Evolutionary conservation across 192 early-diverging fungal species (phyloP), one percentile per base, ranked within the genome.

Genomic region (Backusella circina): DNA sequence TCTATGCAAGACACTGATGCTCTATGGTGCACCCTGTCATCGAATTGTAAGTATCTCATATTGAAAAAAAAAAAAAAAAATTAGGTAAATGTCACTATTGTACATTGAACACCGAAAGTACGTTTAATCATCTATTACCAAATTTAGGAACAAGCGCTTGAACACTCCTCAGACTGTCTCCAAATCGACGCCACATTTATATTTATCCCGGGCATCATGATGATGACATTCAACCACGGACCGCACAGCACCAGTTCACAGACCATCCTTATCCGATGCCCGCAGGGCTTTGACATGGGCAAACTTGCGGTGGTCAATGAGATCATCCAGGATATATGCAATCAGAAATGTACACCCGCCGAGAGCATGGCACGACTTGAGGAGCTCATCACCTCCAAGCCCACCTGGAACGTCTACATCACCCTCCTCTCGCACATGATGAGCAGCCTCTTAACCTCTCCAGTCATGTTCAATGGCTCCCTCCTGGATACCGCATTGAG

Each of bases 201-300:
- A 28, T 87, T 84, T 47, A 77, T 93, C 18, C 91, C 91, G 1
- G 88, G 89, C 1, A 76, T 93, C 51, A 87, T 91, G 78, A 84
- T 91, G 61, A 89, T 93, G 54, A 87, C 87, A 5, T 93, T 93
- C 74, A 86, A 91, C 12, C n/a, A 57, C 23, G 9, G 26, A 3
- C 54, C 23, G 21, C 23, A 61, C 87, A 86, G 3, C 84, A 91
- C 12, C 84, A 86, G 3, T 12, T 88, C 88, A 26, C 90, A 93
- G 64, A 93, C 91, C 1, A 87, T 89, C 30, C 84, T 91, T 12
- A 80, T 93, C 37, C 83, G 88, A n/a, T 84, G 83, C 35, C 75
- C 79, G 0, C 78, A 87, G 9, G 90, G 90, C 35, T 91, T 90
- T 81, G 90, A 93, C 47, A 91, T 93, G 89, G 80, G 85, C 75